These are phyloP conservation scores for Candida michaelii DNA, from an alignment of 805 yeast species.

Conservation along the genomic window DNA sequence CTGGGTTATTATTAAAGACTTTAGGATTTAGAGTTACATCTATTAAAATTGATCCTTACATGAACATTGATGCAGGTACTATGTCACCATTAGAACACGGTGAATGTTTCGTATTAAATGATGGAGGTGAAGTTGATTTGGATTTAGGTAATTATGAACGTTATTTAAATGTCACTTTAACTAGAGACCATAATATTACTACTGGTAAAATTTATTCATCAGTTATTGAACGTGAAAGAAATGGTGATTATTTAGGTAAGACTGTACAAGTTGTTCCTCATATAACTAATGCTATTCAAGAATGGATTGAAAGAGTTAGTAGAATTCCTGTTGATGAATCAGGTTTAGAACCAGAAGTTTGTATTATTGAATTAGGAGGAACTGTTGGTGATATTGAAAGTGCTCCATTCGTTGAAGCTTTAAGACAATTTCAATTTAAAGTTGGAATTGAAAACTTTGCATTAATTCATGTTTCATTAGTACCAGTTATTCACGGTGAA, in stretches of 20 bases:
- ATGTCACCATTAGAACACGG: slow-evolving; percentile 99
- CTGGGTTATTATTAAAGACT: slow-evolving; percentile 92
- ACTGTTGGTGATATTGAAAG: slow-evolving; percentile 99
- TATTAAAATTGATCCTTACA: slow-evolving; percentile 97
- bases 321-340: slow-evolving; percentile 87
- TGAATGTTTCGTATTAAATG: slow-evolving; percentile 95
- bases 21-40: slow-evolving; percentile 94
- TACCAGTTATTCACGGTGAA: slow-evolving; percentile 97
- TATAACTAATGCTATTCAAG: slow-evolving; percentile 94
- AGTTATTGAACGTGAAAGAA: slow-evolving; percentile 92
- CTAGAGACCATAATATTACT: slow-evolving; percentile 93
- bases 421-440: slow-evolving; percentile 97
- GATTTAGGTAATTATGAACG: slow-evolving; percentile 98
- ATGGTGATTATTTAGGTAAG: slow-evolving; percentile 96
- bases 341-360: slow-evolving; percentile 89
- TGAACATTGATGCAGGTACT: slow-evolving; percentile 99
- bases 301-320: slow-evolving; percentile 95
- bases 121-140: slow-evolving; percentile 98
- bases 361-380: slow-evolving; percentile 98
- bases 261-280: slow-evolving; percentile 99
- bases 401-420: slow-evolving; percentile 98
- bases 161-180: slow-evolving; percentile 88
- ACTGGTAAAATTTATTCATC: slow-evolving; percentile 96
- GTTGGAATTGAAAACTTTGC: slow-evolving; percentile 95
- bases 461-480: slow-evolving; percentile 92